Evolutionary conservation across 2,329 filamentous ascomycete genomes (phyloP), one percentile per base, ranked within the genome.

Genomic region (Pestalotiopsis fici): DNA sequence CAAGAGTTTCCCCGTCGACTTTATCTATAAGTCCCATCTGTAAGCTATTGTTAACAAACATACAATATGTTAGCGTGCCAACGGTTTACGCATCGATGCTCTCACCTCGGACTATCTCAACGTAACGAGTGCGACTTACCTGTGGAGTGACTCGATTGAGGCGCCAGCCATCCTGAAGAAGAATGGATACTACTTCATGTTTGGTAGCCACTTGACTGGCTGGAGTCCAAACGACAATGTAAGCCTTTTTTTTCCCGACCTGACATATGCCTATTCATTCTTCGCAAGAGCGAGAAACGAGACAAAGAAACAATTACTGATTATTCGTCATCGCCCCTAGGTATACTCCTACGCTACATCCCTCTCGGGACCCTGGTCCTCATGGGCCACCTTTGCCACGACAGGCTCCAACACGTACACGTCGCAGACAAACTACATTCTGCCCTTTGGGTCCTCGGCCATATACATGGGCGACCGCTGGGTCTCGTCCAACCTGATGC

Each of bases 381-480:
- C 80, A 0, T 91, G 89, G 87, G 80, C 81, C 3, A 84, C 83
- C 1, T 91, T 92, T 64, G 88, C 86, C 0, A 83, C 86, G 23
- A 72, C 78, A 0, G 88, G 88, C 0, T 82, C 84, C 11, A 83
- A 80, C 59, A 91, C 90, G 0, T 91, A 88, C 71, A 78, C 78
- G 15, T 88, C 85, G 1, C 90, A 93, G 73, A 89, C 88, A 0
- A 87, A 82, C 43, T 91, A 83, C 71, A 82, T 92, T 25, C 82
- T 91, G 0, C 79, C 82, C 0, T 69, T 81, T 3, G 76, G 79
- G 59, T 72, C 74, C 47, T 70, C 72, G 47, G 81, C 82, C 61
- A 83, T 90, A 69, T 92, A 91, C 77, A 86, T 91, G 78, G 90
- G 90, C 23, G 90, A 93, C 77, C 86, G 90, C 25, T 92, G 90